Conservation (phyloP, 495 filamentous ascomycete species). For the Darksidea phi region DNA sequence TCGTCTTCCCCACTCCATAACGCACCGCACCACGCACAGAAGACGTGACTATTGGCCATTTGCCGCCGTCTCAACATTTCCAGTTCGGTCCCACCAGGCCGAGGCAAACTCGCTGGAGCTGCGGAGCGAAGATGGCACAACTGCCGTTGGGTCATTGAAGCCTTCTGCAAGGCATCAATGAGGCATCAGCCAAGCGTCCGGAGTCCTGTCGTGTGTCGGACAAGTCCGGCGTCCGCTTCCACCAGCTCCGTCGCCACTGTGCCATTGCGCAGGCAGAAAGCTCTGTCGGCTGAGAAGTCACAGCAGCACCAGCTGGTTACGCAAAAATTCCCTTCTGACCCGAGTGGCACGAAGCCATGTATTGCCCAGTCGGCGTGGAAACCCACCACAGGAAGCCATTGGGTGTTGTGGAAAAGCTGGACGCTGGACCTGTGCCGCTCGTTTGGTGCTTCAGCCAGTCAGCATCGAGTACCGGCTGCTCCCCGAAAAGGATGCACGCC, state of each 20-base stretch:
- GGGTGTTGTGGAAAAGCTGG: constrained; percentile 9
- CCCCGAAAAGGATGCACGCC: constrained; percentile 7
- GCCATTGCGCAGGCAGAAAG: neutral
- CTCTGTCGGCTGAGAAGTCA: neutral
- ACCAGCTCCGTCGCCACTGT: too few relatives aligned
- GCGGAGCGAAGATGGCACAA: too few relatives aligned
- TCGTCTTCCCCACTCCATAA: too few relatives aligned
- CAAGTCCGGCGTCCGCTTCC: too few relatives aligned
- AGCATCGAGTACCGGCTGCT: neutral
- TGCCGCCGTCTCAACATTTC: too few relatives aligned
- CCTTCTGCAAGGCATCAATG: too few relatives aligned
- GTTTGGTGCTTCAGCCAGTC: neutral
- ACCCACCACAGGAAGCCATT: neutral
- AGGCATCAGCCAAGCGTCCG: too few relatives aligned
- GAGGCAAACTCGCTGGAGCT: too few relatives aligned
- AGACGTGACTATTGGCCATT: neutral
- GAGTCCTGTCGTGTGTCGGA: too few relatives aligned
- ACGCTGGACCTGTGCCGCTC: constrained; percentile 1
- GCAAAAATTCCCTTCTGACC: neutral
- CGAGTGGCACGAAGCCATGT: neutral
- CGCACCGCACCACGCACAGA: neutral
- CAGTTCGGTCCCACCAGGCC: too few relatives aligned
- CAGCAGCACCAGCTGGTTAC: neutral
- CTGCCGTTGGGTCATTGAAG: too few relatives aligned
- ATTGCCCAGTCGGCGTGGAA: constrained; percentile 8